Conservation (phyloP, 805 yeast genomes). For the Citeromyces nyonsensis region DNA sequence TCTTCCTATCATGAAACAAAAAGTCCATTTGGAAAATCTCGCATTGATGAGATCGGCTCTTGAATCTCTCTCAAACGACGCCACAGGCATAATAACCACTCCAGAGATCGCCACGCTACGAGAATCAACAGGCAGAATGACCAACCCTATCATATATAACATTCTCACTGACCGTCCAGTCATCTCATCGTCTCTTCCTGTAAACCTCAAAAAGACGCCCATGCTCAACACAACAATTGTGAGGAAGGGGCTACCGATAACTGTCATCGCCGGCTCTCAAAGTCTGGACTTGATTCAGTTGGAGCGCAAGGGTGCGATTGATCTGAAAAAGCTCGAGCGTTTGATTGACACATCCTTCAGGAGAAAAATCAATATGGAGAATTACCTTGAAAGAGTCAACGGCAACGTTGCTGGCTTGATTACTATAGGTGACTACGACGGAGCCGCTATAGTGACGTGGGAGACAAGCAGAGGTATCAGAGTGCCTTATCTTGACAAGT, state of each 20-base stretch:
- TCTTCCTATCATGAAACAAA: constrained; percentile 24
- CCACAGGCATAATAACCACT: constrained; percentile 79
- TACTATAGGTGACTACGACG: constrained; percentile 89
- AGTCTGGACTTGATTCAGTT: constrained; percentile 22
- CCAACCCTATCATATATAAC: constrained; percentile 83
- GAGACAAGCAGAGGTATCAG: constrained; percentile 24
- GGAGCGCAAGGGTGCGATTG: constrained; percentile 23
- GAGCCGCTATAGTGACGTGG: constrained; percentile 86
- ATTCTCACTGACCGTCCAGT: constrained; percentile 83
- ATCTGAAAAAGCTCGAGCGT: constrained; percentile 36
- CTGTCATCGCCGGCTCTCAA: constrained; percentile 15
- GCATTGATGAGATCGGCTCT: constrained; percentile 21
- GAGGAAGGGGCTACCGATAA: constrained; percentile 57
- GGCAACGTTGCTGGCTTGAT: constrained; percentile 60
- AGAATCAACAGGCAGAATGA: constrained; percentile 11
- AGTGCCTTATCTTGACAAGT: constrained; percentile 81
- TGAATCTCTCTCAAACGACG: constrained; percentile 21
- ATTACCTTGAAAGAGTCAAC: constrained; percentile 53
- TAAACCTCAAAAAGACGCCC: constrained; percentile 38
- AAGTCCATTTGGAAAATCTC: constrained; percentile 51
- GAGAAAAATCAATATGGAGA: constrained; percentile 43
- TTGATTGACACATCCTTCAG: constrained; percentile 75
- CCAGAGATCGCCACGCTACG: constrained; percentile 50
- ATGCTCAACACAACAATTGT: constrained; percentile 63
- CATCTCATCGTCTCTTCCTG: constrained; percentile 82